A percentile compares a stretch with the other conserved stretches of the same genome.
These are phyloP conservation scores for Trypanosoma scelopori DNA, from an alignment of 208 protist species.

Conservation along the genomic window DNA sequence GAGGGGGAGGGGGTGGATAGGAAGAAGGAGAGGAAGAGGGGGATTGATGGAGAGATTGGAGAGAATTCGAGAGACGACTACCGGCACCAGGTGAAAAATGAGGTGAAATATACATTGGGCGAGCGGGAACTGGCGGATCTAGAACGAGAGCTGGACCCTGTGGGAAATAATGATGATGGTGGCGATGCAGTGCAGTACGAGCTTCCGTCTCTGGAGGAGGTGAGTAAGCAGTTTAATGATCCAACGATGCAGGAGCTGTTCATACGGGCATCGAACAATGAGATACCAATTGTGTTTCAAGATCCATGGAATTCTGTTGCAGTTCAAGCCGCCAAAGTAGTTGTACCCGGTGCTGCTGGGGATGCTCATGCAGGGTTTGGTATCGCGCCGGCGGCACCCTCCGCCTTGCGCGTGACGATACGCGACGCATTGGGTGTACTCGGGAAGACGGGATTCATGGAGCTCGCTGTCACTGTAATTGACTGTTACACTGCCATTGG, in stretches of 20 bases:
- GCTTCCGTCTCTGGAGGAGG: constrained; percentile 79
- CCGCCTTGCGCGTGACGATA: constrained; percentile 58
- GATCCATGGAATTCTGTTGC: constrained; percentile 16
- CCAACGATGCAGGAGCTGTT: constrained; percentile 83
- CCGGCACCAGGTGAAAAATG: neutral
- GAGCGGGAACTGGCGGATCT: constrained; percentile 60
- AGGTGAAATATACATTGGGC: neutral
- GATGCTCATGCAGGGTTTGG: constrained; percentile 4
- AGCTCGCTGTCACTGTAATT: constrained; percentile 73
- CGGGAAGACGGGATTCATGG: constrained; percentile 57
- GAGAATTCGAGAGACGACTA: neutral
- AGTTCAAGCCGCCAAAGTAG: constrained; percentile 9
- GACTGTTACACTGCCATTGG: constrained; percentile 82
- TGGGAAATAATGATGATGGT: constrained; percentile 16
- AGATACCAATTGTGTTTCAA: constrained; percentile 11
- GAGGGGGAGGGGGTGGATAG: constrained; percentile 12
- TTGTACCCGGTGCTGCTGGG: constrained; percentile 16
- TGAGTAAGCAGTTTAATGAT: constrained; percentile 78
- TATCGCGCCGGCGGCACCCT: neutral
- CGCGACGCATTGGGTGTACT: constrained; percentile 66
- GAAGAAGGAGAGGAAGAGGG: constrained; percentile 13
- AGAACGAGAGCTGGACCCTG: constrained; percentile 31
- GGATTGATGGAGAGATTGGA: constrained; percentile 6
- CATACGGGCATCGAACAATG: constrained; percentile 63
- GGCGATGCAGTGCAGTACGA: constrained; percentile 32